phyloP scores from a whole-genome alignment of 139 green algal genomes.

The Chlorella sp. region DNA sequence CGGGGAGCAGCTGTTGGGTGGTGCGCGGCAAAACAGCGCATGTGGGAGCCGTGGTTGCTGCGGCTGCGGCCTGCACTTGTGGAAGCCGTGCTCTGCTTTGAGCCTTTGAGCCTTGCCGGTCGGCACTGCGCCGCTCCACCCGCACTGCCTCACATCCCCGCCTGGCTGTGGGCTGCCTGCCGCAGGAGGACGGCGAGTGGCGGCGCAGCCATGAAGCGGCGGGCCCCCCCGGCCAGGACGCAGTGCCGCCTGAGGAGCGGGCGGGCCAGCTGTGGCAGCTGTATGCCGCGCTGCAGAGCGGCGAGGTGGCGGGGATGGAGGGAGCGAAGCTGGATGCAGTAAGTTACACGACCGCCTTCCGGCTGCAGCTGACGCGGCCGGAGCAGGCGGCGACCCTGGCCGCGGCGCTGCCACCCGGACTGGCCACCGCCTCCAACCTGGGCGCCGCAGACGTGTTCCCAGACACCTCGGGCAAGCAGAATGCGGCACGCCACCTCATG shows the following conservation, averaged over 20 bases:
- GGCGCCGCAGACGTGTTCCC: slow-evolving; percentile 76
- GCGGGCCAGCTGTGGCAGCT: slow-evolving; percentile 71
- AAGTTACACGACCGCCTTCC: slow-evolving; percentile 76
- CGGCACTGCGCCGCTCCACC: too few species aligned
- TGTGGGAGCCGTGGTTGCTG: too few species aligned
- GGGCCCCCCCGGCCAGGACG: slow-evolving; percentile 57
- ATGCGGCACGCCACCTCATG: slow-evolving; percentile 66
- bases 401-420: slow-evolving; percentile 15
- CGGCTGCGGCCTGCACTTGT: too few species aligned
- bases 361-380: slow-evolving; percentile 10
- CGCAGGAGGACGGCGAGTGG: slow-evolving; percentile 73
- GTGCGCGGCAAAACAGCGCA: too few species aligned
- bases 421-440: slow-evolving; percentile 67
- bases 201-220: slow-evolving; percentile 42
- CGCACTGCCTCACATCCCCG: too few species aligned
- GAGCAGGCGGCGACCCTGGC: neutral
- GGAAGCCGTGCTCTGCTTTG: too few species aligned
- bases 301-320: neutral
- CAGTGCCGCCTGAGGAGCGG: slow-evolving; percentile 48
- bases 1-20: too few species aligned
- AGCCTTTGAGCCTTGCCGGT: too few species aligned
- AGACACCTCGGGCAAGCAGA: slow-evolving; percentile 62
- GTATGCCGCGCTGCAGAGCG: slow-evolving; percentile 55
- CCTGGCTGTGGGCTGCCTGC: too few species aligned
- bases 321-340: slow-evolving; percentile 69